Evolutionary conservation across 2,329 filamentous ascomycete species (phyloP).

Genomic region (Neurospora crassa): DNA sequence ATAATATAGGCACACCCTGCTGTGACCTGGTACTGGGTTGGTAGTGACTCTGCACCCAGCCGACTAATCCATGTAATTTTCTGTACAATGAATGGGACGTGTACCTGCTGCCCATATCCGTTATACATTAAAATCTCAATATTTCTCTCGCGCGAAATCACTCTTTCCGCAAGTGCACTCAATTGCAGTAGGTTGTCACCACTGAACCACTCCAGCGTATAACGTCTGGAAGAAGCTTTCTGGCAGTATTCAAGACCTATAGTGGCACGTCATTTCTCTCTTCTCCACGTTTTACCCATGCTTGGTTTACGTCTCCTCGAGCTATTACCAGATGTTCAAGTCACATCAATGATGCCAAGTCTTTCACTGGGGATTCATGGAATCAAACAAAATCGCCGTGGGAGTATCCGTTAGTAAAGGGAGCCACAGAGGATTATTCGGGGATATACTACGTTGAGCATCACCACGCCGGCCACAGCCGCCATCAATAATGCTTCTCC

Average conservation of each 20-base stretch:
- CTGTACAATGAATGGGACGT: neutral
- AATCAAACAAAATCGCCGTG: neutral
- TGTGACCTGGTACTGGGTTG: neutral
- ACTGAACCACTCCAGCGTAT: neutral
- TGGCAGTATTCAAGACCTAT: neutral
- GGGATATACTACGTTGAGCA: neutral
- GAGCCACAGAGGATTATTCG: neutral
- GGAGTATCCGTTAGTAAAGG: neutral
- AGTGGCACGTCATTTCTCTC: neutral
- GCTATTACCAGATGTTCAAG: neutral
- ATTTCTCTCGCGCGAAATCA: neutral
- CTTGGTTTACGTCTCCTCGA: neutral
- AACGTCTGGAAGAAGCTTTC: neutral
- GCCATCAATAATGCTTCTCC: neutral
- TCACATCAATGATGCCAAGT: neutral
- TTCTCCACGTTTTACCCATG: neutral
- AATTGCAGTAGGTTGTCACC: neutral
- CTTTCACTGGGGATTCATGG: neutral
- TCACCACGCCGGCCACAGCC: neutral
- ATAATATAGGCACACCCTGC: neutral
- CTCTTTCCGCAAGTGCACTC: neutral
- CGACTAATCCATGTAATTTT: neutral
- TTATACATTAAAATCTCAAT: neutral
- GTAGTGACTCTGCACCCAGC: neutral
- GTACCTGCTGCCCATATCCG: neutral